Base-by-base conservation (phyloP, 495 filamentous ascomycete species). In the Podospora conica region DNA sequence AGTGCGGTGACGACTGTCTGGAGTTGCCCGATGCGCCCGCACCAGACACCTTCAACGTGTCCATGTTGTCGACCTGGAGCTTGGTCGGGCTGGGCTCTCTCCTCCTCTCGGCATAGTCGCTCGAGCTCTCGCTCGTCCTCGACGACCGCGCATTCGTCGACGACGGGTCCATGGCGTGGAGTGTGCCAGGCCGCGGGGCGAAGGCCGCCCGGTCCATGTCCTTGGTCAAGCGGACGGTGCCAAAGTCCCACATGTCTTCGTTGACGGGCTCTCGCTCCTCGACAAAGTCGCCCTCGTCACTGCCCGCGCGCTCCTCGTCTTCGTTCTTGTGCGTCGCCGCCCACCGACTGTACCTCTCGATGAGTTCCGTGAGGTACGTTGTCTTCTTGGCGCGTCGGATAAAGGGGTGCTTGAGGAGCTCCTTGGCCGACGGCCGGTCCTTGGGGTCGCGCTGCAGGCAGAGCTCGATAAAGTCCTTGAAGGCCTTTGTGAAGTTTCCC, bases 241-340 rank as follows among this genome's bases (percentile, higher is more conserved):
- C 93, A 81, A 97, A 97, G 76, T 97, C 93, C 93, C 93, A 97
- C 66, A 96, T 86, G 74, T 96, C 91, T 69, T 93, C 89, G 60
- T 93, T 85, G n/a, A 82, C 79, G 3, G 76, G 74, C 29, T 69
- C 66, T 3, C 63, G 66, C 53, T 73, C 61, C 59, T 79, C 76
- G 25, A 68, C 56, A 20, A 69, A 65, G 23, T 82, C 78, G 9
- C 79, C 74, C 33, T 79, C 76, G 31, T 76, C 75, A 1, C 22
- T 63, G 1, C 71, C 66, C 12, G 63, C 20, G 48, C 60, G 64
- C n/a, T 75, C 74, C 11, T 90, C 86, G 11, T 89, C 87, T 11
- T 91, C 88, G 25, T 83, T 81, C 68, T 84, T 84, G 65, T 92
- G 83, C 3, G 84, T 86, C 40, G 88, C 87, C 60, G 89, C 86